Evolutionary conservation across 257 asterid species (phyloP), one percentile per base, ranked within the genome.

Genomic region (Cordia subcordata): DNA sequence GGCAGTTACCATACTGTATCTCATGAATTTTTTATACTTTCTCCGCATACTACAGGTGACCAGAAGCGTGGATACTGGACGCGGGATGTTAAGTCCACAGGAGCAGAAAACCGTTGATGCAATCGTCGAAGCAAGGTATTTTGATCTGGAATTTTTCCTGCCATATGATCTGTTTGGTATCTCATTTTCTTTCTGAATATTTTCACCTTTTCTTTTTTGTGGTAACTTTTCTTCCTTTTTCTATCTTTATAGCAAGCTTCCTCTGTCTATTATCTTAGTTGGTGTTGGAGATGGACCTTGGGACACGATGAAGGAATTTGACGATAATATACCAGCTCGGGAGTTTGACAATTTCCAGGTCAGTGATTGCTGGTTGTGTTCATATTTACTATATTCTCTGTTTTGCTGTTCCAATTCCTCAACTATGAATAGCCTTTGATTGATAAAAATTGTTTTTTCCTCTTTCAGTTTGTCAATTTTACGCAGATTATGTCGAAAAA

Each of bases 271-370:
- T 65, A 64, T 93, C 49, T 78, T 93, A 70, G 97, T 93, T 47
- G 99, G 99, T 53, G 99, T 93, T 62, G 99, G 97, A 63, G 99
- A 93, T 80, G 99, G 99, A 57, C 99, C 99, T 8, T 93, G 99
- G 99, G 96, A 89, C 68, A 89, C 74, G 88, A 89, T 93, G 99
- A 85, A 71, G 82, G 96, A 93, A 67, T 93, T 93, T 55, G 99
- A 93, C 49, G 96, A 92, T 73, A 86, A 88, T 67, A 92, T 92
- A 65, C 98, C 98, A 60, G 79, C 94, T 58, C 81, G 96, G 49
- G 96, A 85, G 47, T 92, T 88, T 8, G 98, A 92, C 69, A 92
- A 92, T 72, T 88, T 92, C 73, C 98, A 92, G 95, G 98, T 91
- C 35, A 42, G 73, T 56, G 62, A 23, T 57, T 33, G 19, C 5